Percentiles rank a stretch among this genome's conserved stretches.
Conservation (phyloP, 2,329 filamentous ascomycete species). For the Ceratocystis huliohia region DNA sequence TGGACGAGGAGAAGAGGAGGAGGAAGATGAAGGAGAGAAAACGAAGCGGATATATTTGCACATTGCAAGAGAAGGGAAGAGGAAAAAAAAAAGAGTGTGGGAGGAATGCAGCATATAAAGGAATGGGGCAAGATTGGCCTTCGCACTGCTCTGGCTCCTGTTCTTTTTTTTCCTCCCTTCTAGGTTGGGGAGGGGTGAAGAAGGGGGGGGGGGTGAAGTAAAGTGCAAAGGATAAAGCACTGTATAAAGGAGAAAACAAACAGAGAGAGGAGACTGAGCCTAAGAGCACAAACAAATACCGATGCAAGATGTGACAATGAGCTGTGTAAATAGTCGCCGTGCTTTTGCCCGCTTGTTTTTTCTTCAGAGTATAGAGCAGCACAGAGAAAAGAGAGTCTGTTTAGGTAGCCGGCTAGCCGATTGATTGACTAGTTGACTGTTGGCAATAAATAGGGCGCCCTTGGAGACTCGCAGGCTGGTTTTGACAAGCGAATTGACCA, state of each 20-base stretch:
- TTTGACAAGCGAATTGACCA: not conserved
- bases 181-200: not conserved
- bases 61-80: constrained; percentile 1
- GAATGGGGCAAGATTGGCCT: not conserved
- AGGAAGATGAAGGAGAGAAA: constrained; percentile 1
- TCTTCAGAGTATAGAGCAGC: too few species aligned
- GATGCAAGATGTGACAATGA: too few species aligned
- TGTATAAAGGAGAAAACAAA: not conserved
- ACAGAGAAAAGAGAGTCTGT: too few species aligned
- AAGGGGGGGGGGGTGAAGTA: not conserved
- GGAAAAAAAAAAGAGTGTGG: constrained; percentile 9
- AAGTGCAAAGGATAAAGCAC: not conserved
- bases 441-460: not conserved
- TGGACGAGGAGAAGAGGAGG: not conserved
- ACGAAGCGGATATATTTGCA: constrained; percentile 6
- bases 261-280: not conserved
- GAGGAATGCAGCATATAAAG: constrained; percentile 5
- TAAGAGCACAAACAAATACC: not conserved
- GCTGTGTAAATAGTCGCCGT: too few species aligned
- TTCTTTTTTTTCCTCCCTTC: not conserved
- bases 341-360: too few species aligned
- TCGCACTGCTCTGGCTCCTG: not conserved
- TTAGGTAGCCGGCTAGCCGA: too few species aligned
- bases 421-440: too few species aligned
- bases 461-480: not conserved